A percentile compares a stretch with the other conserved stretches of the same genome.
These are phyloP conservation scores for Phyllosticta ampelicida DNA, from an alignment of 2,329 filamentous ascomycete species.

Conservation along the genomic window DNA sequence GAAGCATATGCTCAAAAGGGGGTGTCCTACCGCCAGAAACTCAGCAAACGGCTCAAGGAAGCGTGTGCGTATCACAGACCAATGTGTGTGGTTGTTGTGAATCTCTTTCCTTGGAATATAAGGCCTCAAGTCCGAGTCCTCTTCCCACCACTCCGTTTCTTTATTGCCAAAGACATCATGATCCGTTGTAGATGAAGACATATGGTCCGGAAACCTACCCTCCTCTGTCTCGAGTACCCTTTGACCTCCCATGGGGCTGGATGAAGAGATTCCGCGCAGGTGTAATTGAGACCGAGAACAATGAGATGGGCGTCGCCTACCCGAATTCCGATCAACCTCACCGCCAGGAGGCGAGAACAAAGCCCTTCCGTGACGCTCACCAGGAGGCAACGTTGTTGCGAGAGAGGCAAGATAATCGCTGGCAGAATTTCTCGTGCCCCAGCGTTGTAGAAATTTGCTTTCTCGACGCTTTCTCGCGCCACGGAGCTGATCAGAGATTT, in stretches of 20 bases:
- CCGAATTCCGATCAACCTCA: not conserved
- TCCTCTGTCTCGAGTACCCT: not conserved
- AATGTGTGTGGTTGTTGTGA: conserved; percentile 33
- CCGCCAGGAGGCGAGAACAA: not conserved
- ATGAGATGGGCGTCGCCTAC: not conserved
- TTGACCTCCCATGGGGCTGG: not conserved
- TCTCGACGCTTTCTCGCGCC: conserved; percentile 32
- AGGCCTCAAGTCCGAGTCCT: conserved; percentile 35
- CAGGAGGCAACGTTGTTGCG: not conserved
- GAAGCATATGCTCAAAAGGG: too few relatives aligned
- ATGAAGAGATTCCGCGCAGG: not conserved
- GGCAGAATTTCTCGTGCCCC: not conserved
- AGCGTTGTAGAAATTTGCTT: conserved; percentile 5
- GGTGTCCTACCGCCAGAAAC: conserved; percentile 34
- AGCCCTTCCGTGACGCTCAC: not conserved
- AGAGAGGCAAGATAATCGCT: not conserved
- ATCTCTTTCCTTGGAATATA: conserved; percentile 37
- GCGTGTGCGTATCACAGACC: conserved; percentile 40
- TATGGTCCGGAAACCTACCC: conserved; percentile 15
- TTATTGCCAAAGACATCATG: conserved; percentile 16
- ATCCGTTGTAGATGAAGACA: conserved; percentile 18
- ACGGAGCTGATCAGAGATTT: conserved; percentile 35
- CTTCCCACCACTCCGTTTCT: conserved; percentile 28
- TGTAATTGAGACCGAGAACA: not conserved
- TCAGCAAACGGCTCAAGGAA: conserved; percentile 46